phyloP scores from a whole-genome alignment of 108 stramenopile species.

The Skeletonema menzelii region DNA sequence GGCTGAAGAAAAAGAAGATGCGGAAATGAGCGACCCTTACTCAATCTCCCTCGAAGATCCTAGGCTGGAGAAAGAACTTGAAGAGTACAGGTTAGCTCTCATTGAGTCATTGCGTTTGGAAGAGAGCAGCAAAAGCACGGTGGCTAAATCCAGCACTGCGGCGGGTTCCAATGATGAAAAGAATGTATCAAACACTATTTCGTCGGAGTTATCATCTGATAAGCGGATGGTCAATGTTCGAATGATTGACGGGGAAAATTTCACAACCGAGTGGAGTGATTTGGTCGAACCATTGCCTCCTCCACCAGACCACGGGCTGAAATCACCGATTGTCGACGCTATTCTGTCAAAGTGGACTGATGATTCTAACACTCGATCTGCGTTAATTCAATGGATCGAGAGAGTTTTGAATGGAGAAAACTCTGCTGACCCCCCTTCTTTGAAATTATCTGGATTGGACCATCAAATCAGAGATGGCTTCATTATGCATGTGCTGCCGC shows the following conservation, averaged over 20 bases:
- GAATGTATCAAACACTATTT: slow-evolving; percentile 21
- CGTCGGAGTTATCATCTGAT: slow-evolving; percentile 34
- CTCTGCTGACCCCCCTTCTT: slow-evolving; percentile 52
- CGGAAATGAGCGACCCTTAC: slow-evolving; percentile 3
- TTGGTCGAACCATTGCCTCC: slow-evolving; percentile 68
- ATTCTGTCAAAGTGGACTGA: slow-evolving; percentile 73
- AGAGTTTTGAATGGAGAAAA: slow-evolving; percentile 58
- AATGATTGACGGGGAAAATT: slow-evolving; percentile 86
- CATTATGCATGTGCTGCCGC: slow-evolving; percentile 79
- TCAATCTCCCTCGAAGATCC: slow-evolving; percentile 33
- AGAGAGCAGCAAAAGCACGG: not conserved
- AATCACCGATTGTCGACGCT: slow-evolving; percentile 73
- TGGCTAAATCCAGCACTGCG: not conserved
- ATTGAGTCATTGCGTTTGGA: slow-evolving; percentile 18
- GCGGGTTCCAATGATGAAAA: slow-evolving; percentile 3
- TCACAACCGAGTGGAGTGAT: slow-evolving; percentile 80
- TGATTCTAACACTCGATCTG: slow-evolving; percentile 60
- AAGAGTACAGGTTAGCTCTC: slow-evolving; percentile 40
- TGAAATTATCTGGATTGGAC: slow-evolving; percentile 77
- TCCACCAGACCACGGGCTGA: slow-evolving; percentile 82
- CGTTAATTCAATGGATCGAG: slow-evolving; percentile 78
- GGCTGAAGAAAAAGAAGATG: slow-evolving; percentile 14
- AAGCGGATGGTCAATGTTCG: slow-evolving; percentile 66
- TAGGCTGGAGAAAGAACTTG: slow-evolving; percentile 38
- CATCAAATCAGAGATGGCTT: slow-evolving; percentile 86